Evolutionary conservation across 768 basidiomycete genomes (phyloP), one percentile per base, ranked within the genome.

Genomic region (Leccinum variicolor): DNA sequence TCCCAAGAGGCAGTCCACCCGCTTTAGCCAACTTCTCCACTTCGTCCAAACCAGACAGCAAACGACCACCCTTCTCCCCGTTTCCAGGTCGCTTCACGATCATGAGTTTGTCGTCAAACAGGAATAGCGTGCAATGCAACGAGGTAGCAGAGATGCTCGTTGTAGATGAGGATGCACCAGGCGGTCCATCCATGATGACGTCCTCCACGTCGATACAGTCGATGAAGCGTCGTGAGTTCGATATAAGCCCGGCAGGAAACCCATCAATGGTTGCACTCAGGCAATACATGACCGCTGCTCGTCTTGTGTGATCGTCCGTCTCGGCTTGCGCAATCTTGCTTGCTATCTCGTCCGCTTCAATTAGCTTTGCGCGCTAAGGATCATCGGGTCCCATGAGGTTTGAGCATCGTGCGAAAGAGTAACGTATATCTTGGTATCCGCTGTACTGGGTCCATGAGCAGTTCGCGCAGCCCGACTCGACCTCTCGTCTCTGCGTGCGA

Each of bases 181-280:
- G 54, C 4, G 66, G 64, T 3, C 77, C 71, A 54, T 88, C 87
- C 25, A 79, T 71, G 41, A 85, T 67, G 33, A 84, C 71, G 66
- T 98, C 97, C 66, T 94, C 92, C 6, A 94, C 92, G 68, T 98
- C 97, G 63, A 98, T 87, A 57, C 88, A 92, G 69, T 94, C 94
- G 56, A 98, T 82, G 68, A 90, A 96, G 36, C 85, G 84, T 39
- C 96, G 85, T 43, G 87, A 88, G 69, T 89, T 89, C 21, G 90
- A 94, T 70, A 96, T 90, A n/a, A 99, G 74, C 19, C 84, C 85
- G 4, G 94, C 87, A 5, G 96, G 96, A 65, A 98, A 96, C 19
- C 86, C 90, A 15, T 97, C 94, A 33, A 98, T 88, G 23, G 87
- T 87, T 23, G 91, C 79, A 59, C 84, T 86, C 26, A 98, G 77